Conservation (phyloP, 192 early-diverging fungal genomes). For the Phycomyces nitens region DNA sequence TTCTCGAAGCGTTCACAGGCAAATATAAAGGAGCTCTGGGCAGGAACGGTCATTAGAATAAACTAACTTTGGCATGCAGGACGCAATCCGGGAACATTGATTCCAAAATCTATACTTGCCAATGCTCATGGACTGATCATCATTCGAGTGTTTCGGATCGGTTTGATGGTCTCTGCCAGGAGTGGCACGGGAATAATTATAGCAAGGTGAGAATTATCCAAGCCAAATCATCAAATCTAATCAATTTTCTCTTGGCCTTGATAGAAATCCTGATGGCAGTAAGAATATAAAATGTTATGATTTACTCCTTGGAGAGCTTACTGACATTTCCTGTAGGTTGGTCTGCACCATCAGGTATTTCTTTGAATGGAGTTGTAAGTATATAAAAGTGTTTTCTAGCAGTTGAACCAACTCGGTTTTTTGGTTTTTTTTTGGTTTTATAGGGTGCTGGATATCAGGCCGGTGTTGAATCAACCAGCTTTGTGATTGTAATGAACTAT, state of each 20-base stretch:
- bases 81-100: slow-evolving; percentile 16
- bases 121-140: slow-evolving; percentile 27
- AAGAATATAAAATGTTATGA: slow-evolving; percentile 11
- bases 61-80: too few species aligned
- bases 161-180: slow-evolving; percentile 21
- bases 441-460: slow-evolving; percentile 24
- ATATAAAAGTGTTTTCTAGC: background rate
- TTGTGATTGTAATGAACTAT: slow-evolving; percentile 30
- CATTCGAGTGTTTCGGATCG: slow-evolving; percentile 19
- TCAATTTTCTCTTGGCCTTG: background rate
- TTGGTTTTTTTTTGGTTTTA: slow-evolving; percentile 7
- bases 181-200: slow-evolving; percentile 28
- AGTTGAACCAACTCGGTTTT: background rate
- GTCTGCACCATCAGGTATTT: slow-evolving; percentile 29
- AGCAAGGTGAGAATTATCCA: slow-evolving; percentile 20
- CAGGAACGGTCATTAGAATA: background rate
- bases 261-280: slow-evolving; percentile 26
- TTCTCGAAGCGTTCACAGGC: slow-evolving; percentile 15
- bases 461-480: slow-evolving; percentile 25
- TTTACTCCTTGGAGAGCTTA: too few species aligned
- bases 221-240: background rate
- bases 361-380: slow-evolving; percentile 25
- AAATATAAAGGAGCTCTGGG: background rate
- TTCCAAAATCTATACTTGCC: slow-evolving; percentile 13
- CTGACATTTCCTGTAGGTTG: slow-evolving; percentile 16